These are phyloP conservation scores for Camelina hispida DNA, from an alignment of 345 rosid species.

Conservation along the genomic window DNA sequence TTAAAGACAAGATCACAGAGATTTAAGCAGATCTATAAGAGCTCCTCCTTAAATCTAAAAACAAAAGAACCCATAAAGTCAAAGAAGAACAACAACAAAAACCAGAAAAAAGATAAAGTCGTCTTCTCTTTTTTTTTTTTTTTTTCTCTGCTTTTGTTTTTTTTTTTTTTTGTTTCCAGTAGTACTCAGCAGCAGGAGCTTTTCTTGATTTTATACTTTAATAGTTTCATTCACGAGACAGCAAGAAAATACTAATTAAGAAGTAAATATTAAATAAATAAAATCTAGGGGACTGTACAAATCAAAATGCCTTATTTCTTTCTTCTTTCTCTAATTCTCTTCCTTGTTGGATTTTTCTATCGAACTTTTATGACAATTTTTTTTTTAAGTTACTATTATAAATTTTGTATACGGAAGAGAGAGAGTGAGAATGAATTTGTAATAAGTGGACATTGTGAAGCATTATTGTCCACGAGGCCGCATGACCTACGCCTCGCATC, in stretches of 20 bases:
- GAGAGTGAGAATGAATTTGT: conserved; percentile 16
- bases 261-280: background rate
- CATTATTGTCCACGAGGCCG: conserved; percentile 49
- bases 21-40: conserved; percentile 42
- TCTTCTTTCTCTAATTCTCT: background rate
- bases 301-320: conserved; percentile 13
- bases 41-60: conserved; percentile 32
- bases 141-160: conserved; percentile 28
- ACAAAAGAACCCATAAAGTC: conserved; percentile 44
- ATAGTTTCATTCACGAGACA: conserved; percentile 37
- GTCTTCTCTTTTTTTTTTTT: conserved; percentile 13
- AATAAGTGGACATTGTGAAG: conserved; percentile 46
- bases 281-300: conserved; percentile 3
- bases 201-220: conserved; percentile 38
- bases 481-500: conserved; percentile 51
- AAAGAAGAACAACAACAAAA: conserved; percentile 44
- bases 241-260: conserved; percentile 39
- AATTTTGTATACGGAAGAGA: conserved; percentile 23
- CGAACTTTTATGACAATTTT: conserved; percentile 29
- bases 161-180: conserved; percentile 29
- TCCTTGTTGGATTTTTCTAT: conserved; percentile 23
- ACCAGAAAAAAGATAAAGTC: conserved; percentile 44
- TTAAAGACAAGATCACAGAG: conserved; percentile 32
- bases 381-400: background rate
- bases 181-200: conserved; percentile 34